Conservation (phyloP, 305 asterid species). For the Fraxinus dipetala region DNA sequence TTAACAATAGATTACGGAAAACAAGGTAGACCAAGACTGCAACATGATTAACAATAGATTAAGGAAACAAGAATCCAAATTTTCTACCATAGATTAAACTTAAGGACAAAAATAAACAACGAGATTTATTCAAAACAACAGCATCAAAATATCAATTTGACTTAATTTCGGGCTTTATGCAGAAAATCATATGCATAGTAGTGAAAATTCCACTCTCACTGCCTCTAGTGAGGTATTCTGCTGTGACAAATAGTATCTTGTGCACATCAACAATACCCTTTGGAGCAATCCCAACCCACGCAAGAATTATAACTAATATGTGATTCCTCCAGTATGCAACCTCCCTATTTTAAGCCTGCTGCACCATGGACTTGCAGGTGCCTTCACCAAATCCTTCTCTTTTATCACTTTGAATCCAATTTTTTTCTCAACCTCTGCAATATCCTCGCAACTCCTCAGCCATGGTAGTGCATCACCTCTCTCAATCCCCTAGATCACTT, state of each 20-base stretch:
- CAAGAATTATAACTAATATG: neutral
- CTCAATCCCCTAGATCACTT: no score
- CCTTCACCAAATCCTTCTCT: neutral
- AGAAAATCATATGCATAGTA: neutral
- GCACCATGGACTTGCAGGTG: neutral
- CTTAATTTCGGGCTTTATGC: neutral
- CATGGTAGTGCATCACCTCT: no score
- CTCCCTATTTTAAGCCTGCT: neutral
- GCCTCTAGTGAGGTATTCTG: neutral
- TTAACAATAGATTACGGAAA: neutral
- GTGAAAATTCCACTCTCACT: neutral
- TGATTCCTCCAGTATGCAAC: neutral
- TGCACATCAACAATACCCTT: neutral
- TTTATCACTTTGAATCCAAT: neutral
- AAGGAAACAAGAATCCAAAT: neutral
- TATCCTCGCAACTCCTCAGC: no score
- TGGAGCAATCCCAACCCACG: neutral
- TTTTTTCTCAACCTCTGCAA: neutral
- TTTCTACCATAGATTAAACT: neutral
- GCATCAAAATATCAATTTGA: neutral
- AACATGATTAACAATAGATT: neutral
- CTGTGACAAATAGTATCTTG: neutral
- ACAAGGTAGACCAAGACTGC: neutral
- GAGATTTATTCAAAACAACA: neutral
- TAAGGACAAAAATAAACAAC: no score